A percentile compares a stretch with the other conserved stretches of the same genome.
phyloP scores from a whole-genome alignment of 1,139 yeast genomes.

The Yamadazyma aaseri region DNA sequence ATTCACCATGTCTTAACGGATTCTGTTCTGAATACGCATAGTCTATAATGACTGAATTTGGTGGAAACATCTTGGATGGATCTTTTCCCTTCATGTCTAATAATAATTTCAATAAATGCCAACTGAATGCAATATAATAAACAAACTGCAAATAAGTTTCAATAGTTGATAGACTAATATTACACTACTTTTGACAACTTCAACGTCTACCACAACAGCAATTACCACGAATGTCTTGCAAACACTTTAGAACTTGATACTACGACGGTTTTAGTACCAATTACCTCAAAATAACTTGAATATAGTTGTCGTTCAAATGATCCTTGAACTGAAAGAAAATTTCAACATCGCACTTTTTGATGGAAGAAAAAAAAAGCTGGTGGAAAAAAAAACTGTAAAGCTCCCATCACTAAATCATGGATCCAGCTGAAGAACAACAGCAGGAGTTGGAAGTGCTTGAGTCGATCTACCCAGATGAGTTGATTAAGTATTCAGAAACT shows the following conservation, averaged over 20 bases:
- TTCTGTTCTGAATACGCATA: constrained; percentile 71
- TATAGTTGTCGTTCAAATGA: too few species aligned
- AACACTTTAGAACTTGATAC: too few species aligned
- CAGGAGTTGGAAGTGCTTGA: constrained; percentile 84
- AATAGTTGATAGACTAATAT: too few species aligned
- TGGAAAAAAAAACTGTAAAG: neutral
- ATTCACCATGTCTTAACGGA: constrained; percentile 63
- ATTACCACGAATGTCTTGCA: too few species aligned
- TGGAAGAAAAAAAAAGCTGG: neutral
- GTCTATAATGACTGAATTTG: constrained; percentile 58
- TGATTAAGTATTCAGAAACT: constrained; percentile 42
- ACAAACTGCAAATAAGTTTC: too few species aligned
- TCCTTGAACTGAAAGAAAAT: constrained; percentile 3
- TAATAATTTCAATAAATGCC: too few species aligned
- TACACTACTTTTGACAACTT: too few species aligned
- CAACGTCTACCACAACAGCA: too few species aligned
- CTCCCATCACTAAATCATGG: too few species aligned
- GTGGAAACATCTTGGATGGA: constrained; percentile 14
- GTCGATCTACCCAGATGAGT: constrained; percentile 91
- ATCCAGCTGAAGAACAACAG: constrained; percentile 66
- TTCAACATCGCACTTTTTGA: constrained; percentile 2
- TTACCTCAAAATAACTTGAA: too few species aligned
- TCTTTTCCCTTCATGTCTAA: constrained; percentile 1
- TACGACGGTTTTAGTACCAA: too few species aligned
- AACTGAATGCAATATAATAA: too few species aligned